Percentiles rank a stretch among this genome's conserved stretches.
Evolutionary conservation across 2,329 filamentous ascomycete genomes (phyloP).

Genomic region (Podosphaera xanthii): DNA sequence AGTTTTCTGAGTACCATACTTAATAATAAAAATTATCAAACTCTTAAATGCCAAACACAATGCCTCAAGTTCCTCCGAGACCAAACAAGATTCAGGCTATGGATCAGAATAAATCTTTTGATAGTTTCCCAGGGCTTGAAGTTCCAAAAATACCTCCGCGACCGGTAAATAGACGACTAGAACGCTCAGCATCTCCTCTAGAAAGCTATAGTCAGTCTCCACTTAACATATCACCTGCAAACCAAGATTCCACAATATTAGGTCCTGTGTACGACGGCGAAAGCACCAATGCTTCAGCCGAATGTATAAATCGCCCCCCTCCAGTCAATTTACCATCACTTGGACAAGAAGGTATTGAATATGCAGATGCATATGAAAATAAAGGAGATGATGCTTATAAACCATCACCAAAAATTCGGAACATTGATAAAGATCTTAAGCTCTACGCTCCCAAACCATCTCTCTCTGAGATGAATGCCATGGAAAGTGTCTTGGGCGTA

Average conservation of each 20-base stretch:
- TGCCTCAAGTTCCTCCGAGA: slow-evolving; percentile 35
- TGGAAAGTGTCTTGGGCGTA: slow-evolving; percentile 59
- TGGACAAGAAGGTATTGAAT: slow-evolving; percentile 78
- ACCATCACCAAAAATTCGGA: slow-evolving; percentile 47
- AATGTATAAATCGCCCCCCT: slow-evolving; percentile 34
- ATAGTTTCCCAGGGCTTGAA: slow-evolving; percentile 17
- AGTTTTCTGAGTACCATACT: neutral
- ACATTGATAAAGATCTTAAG: slow-evolving; percentile 58
- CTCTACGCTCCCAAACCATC: slow-evolving; percentile 79
- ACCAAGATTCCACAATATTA: slow-evolving; percentile 13
- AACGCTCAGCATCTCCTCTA: slow-evolving; percentile 56
- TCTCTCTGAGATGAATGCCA: slow-evolving; percentile 57
- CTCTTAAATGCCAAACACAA: slow-evolving; percentile 19
- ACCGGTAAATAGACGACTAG: slow-evolving; percentile 37
- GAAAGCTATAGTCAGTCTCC: slow-evolving; percentile 71
- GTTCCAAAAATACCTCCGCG: slow-evolving; percentile 60
- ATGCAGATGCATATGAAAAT: slow-evolving; percentile 36
- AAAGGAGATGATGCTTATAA: slow-evolving; percentile 21
- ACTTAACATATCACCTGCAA: slow-evolving; percentile 40
- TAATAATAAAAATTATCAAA: slow-evolving; percentile 1
- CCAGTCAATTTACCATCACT: slow-evolving; percentile 65
- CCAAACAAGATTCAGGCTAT: slow-evolving; percentile 26
- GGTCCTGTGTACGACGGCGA: slow-evolving; percentile 18
- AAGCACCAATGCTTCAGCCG: slow-evolving; percentile 16
- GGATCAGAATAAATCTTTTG: slow-evolving; percentile 19